Percentiles rank a stretch among this genome's conserved stretches.
Evolutionary conservation across 2,329 filamentous ascomycete species (phyloP).

Genomic region (Endocalyx cinctus): DNA sequence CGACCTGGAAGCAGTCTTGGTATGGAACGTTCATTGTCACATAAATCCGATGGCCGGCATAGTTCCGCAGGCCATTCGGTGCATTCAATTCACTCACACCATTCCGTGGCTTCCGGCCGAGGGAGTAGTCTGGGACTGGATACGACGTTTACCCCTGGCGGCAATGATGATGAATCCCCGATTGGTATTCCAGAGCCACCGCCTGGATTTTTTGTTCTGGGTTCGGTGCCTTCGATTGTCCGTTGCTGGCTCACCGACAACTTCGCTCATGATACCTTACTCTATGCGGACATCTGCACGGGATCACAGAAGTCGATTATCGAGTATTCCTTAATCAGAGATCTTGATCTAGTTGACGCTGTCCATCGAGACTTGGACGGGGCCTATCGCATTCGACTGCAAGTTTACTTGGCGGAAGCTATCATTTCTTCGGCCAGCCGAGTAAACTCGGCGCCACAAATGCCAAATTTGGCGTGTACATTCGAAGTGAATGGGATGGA

Average conservation of each 20-base stretch:
- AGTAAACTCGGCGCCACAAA: conserved; percentile 66
- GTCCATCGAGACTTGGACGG: conserved; percentile 64
- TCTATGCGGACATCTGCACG: conserved; percentile 90
- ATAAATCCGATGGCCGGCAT: conserved; percentile 92
- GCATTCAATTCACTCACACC: conserved; percentile 56
- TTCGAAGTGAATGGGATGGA: conserved; percentile 68
- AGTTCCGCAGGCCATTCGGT: conserved; percentile 87
- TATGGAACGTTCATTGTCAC: conserved; percentile 86
- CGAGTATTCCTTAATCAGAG: conserved; percentile 68
- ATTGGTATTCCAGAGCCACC: conserved; percentile 70
- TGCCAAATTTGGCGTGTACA: conserved; percentile 74
- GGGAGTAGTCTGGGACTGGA: conserved; percentile 87
- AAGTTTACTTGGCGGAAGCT: conserved; percentile 87
- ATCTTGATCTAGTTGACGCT: conserved; percentile 65
- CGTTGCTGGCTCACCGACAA: conserved; percentile 90
- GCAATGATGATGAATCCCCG: conserved; percentile 63
- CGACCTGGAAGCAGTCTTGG: conserved; percentile 79
- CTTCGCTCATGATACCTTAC: conserved; percentile 81
- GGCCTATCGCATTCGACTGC: conserved; percentile 64
- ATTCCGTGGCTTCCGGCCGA: conserved; percentile 71
- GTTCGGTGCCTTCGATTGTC: conserved; percentile 88
- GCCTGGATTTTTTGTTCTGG: conserved; percentile 78
- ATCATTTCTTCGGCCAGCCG: conserved; percentile 73
- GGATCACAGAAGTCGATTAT: conserved; percentile 87
- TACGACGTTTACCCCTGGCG: conserved; percentile 59